Evolutionary conservation across 306 rosid species (phyloP), one percentile per base, ranked within the genome.

Genomic region (Castanea sativa): DNA sequence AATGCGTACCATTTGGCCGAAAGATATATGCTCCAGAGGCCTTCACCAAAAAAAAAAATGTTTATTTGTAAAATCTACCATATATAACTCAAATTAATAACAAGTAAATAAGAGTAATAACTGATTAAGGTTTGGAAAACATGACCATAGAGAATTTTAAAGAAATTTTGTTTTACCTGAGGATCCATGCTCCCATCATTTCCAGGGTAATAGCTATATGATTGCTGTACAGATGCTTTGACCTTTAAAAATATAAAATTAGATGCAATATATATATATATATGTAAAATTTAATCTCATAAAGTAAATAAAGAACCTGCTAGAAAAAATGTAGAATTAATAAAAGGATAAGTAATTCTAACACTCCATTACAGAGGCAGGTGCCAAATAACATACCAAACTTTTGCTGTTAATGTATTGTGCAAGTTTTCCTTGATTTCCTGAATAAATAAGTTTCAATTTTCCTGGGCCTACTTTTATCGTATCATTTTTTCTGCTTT

Each of bases 1-100:
- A 73, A 74, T 69, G 79, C 45, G 91, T 73, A 63, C 89, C 91
- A 76, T 88, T 88, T 49, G 91, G 91, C 30, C 91, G 91, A 76
- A 88, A 88, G 73, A 88, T 52, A 58, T 88, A 88, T 29, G 91
- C 91, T 19, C 91, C 91, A 16, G 83, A 60, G 35, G 83, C 86
- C 91, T 88, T 59, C 32, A 9, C 18, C 65, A 23, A 59, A 59
- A 20, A 20, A 56, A 21, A 59, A 38, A 38, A 38, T 1, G 30
- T 59, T 59, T 19, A 32, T 27, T 9, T 59, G 27, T 59, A 21
- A 59, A 25, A 59, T 20, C 4, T 21, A 21, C 53, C 53, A 12
- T 12, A 68, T 73, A 73, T 52, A 69, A 18, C 49, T 64, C 11
- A 49, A 49, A 49, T 49, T 13, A 49, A 12, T 49, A 13, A 49